Evolutionary conservation across 345 rosid genomes (phyloP), one percentile per base, ranked within the genome.

Genomic region (Hevea brasiliensis): DNA sequence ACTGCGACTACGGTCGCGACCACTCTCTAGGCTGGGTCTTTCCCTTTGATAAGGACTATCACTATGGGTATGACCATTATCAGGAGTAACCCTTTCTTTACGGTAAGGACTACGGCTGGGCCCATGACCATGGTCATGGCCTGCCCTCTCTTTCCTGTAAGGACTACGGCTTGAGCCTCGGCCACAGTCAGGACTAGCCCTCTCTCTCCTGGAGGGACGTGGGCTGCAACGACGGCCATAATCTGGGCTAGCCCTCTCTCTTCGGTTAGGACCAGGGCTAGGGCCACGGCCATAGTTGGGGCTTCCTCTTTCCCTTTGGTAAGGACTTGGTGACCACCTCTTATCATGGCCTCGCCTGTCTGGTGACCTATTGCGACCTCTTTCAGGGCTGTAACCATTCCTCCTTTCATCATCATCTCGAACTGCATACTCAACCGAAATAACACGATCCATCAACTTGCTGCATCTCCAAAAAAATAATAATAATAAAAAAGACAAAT

Each of bases 221-320:
- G 87, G 84, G 80, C 94, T 86, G 45, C 83, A 78, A 55, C 72
- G 87, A 65, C 84, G 89, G n/a, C 93, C 94, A 82, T 92, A 91
- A 69, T 89, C 89, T 76, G 94, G 94, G 77, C 97, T 92, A 29
- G 74, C 87, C 77, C 96, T 86, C 54, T 86, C 93, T 71, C 82
- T 88, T 24, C 76, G 73, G 76, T 85, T 73, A 45, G 85, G 86
- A 71, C 83, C 83, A 17, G 85, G 95, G 79, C 90, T 89, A 67
- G 86, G 79, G 53, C 96, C 96, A 74, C 85, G 92, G 10, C 98
- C 98, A 81, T 94, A 92, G 74, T 94, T 98, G 65, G 98, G 99
- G 81, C 96, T 94, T 3, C 90, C 98, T 73, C 97, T 86, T 65
- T 90, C 95, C 74, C 91, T 92, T 29, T 85, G 85, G 70, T 87